These are phyloP conservation scores for Filobasidium uniguttulatum DNA, from an alignment of 1,284 basidiomycete genomes.

Conservation along the genomic window DNA sequence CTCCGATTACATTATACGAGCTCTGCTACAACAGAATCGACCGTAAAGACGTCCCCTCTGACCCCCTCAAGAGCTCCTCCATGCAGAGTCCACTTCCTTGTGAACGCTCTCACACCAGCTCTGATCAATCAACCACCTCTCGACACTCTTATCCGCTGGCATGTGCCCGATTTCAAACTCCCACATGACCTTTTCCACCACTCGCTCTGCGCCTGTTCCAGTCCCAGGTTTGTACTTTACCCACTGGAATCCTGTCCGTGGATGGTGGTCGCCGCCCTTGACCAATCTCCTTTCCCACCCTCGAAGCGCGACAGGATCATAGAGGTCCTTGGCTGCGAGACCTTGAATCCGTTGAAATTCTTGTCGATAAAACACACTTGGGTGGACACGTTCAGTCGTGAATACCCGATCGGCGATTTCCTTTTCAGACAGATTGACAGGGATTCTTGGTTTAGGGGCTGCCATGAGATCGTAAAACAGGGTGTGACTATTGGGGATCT, in stretches of 20 bases:
- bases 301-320: conserved; percentile 1
- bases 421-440: neutral
- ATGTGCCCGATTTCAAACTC: conserved; percentile 17
- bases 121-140: conserved; percentile 4
- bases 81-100: neutral
- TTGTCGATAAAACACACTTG: conserved; percentile 3
- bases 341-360: neutral
- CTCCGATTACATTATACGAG: no score
- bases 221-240: conserved; percentile 7
- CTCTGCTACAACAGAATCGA: no score
- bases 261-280: neutral
- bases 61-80: neutral
- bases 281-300: neutral
- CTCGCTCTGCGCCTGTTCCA: no score
- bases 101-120: neutral
- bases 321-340: neutral
- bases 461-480: conserved; percentile 2
- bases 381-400: conserved; percentile 6
- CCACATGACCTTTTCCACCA: conserved; percentile 10
- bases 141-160: conserved; percentile 10
- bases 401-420: neutral
- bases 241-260: no score
- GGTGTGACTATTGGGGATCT: conserved; percentile 3
- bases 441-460: conserved; percentile 1
- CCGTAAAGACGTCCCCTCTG: no score